These are phyloP conservation scores for Zymoseptoria crescenta DNA, from an alignment of 2,329 filamentous ascomycete species.

Conservation along the genomic window DNA sequence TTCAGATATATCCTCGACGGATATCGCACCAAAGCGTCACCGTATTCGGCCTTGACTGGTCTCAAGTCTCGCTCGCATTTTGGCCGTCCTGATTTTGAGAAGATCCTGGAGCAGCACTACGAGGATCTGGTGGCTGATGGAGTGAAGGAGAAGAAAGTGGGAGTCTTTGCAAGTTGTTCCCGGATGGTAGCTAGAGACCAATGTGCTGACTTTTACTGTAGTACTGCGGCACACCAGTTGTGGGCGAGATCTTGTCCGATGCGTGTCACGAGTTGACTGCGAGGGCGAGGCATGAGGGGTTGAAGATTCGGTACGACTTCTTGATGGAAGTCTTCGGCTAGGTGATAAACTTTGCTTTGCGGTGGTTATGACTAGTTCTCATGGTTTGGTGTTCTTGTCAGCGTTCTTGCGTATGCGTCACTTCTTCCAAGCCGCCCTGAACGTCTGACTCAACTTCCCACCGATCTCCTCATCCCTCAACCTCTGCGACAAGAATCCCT, in stretches of 20 bases:
- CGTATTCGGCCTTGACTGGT: slow-evolving; percentile 47
- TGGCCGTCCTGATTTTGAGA: slow-evolving; percentile 47
- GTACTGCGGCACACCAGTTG: slow-evolving; percentile 49
- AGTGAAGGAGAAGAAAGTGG: slow-evolving; percentile 40
- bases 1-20: slow-evolving; percentile 51
- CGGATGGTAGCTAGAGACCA: neutral
- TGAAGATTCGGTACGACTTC: slow-evolving; percentile 49
- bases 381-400: neutral
- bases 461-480: slow-evolving; percentile 63
- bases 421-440: slow-evolving; percentile 62
- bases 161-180: slow-evolving; percentile 36
- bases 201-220: neutral
- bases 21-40: slow-evolving; percentile 45
- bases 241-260: slow-evolving; percentile 51
- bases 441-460: slow-evolving; percentile 56
- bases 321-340: slow-evolving; percentile 51
- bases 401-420: neutral
- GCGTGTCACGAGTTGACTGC: slow-evolving; percentile 45
- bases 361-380: neutral
- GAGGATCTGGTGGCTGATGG: slow-evolving; percentile 42
- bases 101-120: slow-evolving; percentile 49
- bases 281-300: slow-evolving; percentile 45
- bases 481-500: slow-evolving; percentile 70
- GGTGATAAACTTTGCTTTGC: neutral
- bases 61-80: slow-evolving; percentile 48